A percentile compares a stretch with the other conserved stretches of the same genome.
These are phyloP conservation scores for Ophiostoma quercus DNA, from an alignment of 2,329 filamentous ascomycete genomes.

Conservation along the genomic window DNA sequence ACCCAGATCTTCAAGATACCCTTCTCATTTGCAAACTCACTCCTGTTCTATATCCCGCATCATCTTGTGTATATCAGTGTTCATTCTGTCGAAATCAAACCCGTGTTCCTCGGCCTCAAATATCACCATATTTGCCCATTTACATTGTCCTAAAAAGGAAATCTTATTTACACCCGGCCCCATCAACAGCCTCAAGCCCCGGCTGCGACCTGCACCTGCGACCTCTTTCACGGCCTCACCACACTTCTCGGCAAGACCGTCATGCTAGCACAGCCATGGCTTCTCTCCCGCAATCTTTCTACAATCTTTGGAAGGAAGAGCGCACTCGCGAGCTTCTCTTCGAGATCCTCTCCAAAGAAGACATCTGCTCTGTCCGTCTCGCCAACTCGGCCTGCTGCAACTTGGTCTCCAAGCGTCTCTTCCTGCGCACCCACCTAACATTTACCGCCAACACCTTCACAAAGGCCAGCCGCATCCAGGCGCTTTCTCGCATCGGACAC, in stretches of 20 bases:
- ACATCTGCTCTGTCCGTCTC: constrained; percentile 57
- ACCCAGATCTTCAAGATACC: not conserved
- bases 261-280: constrained; percentile 45
- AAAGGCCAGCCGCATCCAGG: constrained; percentile 64
- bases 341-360: constrained; percentile 44
- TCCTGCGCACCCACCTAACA: constrained; percentile 62
- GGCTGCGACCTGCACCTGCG: not conserved
- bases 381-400: constrained; percentile 66
- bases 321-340: constrained; percentile 48
- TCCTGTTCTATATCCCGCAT: not conserved
- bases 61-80: not conserved
- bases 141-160: not conserved
- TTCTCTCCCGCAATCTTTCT: constrained; percentile 46
- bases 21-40: not conserved
- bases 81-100: not conserved
- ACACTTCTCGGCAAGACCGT: constrained; percentile 29
- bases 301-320: constrained; percentile 52
- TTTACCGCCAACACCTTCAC: constrained; percentile 73
- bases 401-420: constrained; percentile 63
- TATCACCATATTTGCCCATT: not conserved
- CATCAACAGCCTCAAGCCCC: constrained; percentile 4
- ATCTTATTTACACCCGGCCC: not conserved
- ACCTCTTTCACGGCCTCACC: not conserved
- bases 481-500: constrained; percentile 70
- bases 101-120: not conserved